Base-by-base conservation (phyloP, 371 early-diverging fungal species). In the Circinella minor region DNA sequence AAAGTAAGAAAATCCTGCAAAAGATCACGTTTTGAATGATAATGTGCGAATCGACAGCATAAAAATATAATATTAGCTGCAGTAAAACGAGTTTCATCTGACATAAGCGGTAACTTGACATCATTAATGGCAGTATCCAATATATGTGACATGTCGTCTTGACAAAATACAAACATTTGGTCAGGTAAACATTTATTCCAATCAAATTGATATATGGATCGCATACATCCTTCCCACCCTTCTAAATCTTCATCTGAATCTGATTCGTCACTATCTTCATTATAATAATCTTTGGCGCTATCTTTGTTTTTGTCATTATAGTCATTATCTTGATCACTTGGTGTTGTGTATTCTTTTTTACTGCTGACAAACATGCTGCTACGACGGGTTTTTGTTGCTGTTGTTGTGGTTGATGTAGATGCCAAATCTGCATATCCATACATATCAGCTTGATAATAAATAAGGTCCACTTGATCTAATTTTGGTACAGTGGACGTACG, bases 81-180 rank as follows among this genome's bases (percentile, higher is more conserved):
- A 43, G 9, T 9, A 4, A 91, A 81, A 63, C 90, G 89, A 57
- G 82, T 80, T 47, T 88, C 84, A 38, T 83, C 76, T 8, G 80
- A 74, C 39, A 72, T 69, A 0, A 77, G 61, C 3, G 88, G 87
- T 47, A 67, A 17, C 27, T 80, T 86, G 67, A 88, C 82, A 18
- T 81, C 79, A 18, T 78, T 77, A 15, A 94, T 81, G 4, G 91
- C 84, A 0, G 87, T 86, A 18, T 92, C 81, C 20, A 96, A 69
- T 8, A 97, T 86, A 61, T 85, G 81, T 4, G 86, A 78, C 55
- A 94, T 74, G 5, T 91, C 86, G 11, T 78, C 80, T 39, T 81
- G 83, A 47, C 90, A 88, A 77, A 96, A 94, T 10, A 95, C 97
- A 81, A 95, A 89, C 95, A 95, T 95, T 75, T 95, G 96, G 77